Base-by-base conservation (phyloP, 768 basidiomycete genomes). In the Suillus hirtellus region DNA sequence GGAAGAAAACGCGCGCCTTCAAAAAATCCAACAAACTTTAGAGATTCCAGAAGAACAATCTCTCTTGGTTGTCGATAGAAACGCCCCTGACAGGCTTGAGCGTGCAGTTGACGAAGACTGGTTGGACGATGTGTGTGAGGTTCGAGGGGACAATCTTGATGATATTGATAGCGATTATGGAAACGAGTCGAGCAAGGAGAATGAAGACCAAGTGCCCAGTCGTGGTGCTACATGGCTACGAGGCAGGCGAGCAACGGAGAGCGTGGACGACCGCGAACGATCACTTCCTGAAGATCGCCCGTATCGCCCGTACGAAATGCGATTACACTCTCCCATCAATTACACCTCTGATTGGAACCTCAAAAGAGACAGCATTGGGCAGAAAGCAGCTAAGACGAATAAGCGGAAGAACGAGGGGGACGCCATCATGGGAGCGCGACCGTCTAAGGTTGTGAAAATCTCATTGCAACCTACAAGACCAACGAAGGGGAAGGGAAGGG, bases 101-200 rank as follows among this genome's bases (percentile, higher is more conserved):
- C 63, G 60, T 52, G 54, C 24, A 38, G 59, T 54, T 7, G 67
- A 71, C 34, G 49, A 71, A 43, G 60, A 59, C 19, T 76, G 74
- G 73, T 31, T 76, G 35, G 73, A 74, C 12, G 66, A 72, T 35
- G 68, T 73, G 19, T 74, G 72, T 37, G 40, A 62, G 46, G 71
- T 74, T 52, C 71, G 63, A 54, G 74, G 73, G 12, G 73, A 74
- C 60, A 66, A 47, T 21, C 46, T 75, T 52, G 42, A 55, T 31
- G n/a, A 67, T 19, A 44, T 63, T 50, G 67, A 35, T 4, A 65
- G 70, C 24, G 67, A 67, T 5, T 63, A 64, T 42, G 35, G 53
- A n/a, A 67, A 60, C 5, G 50, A 64, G 5, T 61, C 55, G 5
- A 65, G 67, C 34, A 63, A 21, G 44, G 69, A 63, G 19, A 72